Evolutionary conservation across 768 basidiomycete genomes (phyloP), one percentile per base, ranked within the genome.

Genomic region (Collybia sordida): DNA sequence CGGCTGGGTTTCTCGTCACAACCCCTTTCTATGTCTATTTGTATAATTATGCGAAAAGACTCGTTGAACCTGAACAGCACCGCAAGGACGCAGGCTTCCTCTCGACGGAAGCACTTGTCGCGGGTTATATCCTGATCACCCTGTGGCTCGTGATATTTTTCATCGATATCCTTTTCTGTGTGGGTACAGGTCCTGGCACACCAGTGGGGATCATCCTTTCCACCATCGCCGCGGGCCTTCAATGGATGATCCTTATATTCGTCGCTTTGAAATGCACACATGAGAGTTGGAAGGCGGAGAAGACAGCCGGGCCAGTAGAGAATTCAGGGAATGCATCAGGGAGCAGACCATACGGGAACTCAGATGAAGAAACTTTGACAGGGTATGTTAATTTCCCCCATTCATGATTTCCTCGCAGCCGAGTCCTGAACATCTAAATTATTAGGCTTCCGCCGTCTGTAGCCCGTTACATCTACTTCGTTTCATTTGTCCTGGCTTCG

Each of bases 81-180:
- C 42, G 37, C 35, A 28, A 27, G 6, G 46, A 47, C 27, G 36
- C 31, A 24, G 41, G 45, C 36, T 49, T 53, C 23, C 45, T 54
- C 19, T 4, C 53, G 25, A 45, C 46, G 15, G 28, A 43, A 1
- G 49, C 43, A 23, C 37, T 47, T 24, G 23, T 54, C 22, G 44
- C 37, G 27, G 41, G 31, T 42, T 54, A 50, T 31, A 42, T 54
- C n/a, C 49, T 54, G 19, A 37, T 50, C 11, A 39, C 50, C 28
- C 44, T 51, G 2, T 51, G 50, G 43, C 27, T 39, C 17, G 44
- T 51, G 37, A 51, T 45, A 4, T 46, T 47, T 37, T 36, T 37
- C n/a, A 46, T 54, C 40, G 50, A 54, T 40, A 46, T 54, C 19
- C 48, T 50, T 6, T 54, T 54, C 36, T 54, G 49, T 24, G 49